Conservation (phyloP, 2,329 filamentous ascomycete genomes). For the Akanthomyces uredinophilus region DNA sequence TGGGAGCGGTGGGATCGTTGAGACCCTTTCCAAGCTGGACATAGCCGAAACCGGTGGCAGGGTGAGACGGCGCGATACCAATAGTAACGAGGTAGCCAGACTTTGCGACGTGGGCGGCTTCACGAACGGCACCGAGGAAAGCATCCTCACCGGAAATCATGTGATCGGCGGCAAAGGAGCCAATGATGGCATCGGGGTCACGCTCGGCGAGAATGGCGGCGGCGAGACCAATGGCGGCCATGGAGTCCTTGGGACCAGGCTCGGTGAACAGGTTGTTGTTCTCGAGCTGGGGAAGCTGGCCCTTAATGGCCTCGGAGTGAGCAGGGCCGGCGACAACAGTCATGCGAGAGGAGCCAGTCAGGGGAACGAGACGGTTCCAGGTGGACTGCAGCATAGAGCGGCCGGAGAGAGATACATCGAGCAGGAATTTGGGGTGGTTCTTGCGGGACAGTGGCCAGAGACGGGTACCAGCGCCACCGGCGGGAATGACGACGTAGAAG, state of each 20-base stretch:
- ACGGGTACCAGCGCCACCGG: constrained; percentile 25
- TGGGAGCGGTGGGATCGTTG: constrained; percentile 18
- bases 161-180: constrained; percentile 24
- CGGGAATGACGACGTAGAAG: constrained; percentile 25
- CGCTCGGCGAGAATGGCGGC: constrained; percentile 23
- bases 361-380: constrained; percentile 23
- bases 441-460: constrained; percentile 25
- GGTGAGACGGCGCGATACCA: constrained; percentile 24
- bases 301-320: constrained; percentile 23
- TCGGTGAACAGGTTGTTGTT: constrained; percentile 22
- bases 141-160: constrained; percentile 26
- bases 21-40: constrained; percentile 23
- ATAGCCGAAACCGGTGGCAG: constrained; percentile 25
- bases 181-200: constrained; percentile 22
- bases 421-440: constrained; percentile 25
- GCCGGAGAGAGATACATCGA: constrained; percentile 23
- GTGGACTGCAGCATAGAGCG: constrained; percentile 24
- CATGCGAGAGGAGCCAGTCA: constrained; percentile 23
- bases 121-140: constrained; percentile 23
- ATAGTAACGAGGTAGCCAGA: constrained; percentile 24
- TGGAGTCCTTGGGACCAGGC: constrained; percentile 24
- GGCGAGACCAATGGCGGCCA: constrained; percentile 25
- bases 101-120: constrained; percentile 24
- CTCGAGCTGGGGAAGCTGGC: constrained; percentile 22
- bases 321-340: constrained; percentile 23